These are phyloP conservation scores for Parastagonospora avenae DNA, from an alignment of 2,329 filamentous ascomycete genomes.

Conservation along the genomic window DNA sequence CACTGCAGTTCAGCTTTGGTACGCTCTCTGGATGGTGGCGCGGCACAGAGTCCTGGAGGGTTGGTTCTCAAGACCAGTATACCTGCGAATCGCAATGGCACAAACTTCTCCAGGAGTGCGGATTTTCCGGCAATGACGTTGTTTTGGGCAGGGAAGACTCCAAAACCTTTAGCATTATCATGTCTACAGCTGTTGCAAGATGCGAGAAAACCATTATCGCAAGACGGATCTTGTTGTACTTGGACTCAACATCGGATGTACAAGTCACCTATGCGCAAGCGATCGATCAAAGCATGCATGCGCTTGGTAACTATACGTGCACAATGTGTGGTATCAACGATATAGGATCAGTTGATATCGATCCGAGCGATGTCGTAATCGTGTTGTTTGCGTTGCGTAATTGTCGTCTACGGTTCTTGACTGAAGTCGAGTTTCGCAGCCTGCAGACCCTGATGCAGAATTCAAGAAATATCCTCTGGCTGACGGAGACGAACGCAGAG, in stretches of 20 bases:
- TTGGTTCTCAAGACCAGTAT: too few species aligned
- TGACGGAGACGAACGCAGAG: slow-evolving; percentile 1
- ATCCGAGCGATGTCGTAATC: background rate
- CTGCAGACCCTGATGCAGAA: background rate
- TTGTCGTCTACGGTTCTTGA: too few species aligned
- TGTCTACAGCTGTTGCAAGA: background rate
- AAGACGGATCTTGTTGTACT: background rate
- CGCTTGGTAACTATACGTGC: background rate
- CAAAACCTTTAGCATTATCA: background rate
- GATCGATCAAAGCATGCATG: background rate
- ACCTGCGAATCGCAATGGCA: too few species aligned
- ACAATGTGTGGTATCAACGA: background rate
- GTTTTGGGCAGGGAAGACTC: slow-evolving; percentile 4
- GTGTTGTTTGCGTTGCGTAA: too few species aligned
- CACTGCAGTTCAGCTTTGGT: too few species aligned
- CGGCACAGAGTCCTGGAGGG: too few species aligned
- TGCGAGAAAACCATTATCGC: background rate
- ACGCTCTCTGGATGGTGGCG: too few species aligned
- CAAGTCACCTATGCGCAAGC: background rate
- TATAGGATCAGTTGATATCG: background rate
- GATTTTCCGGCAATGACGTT: slow-evolving; percentile 35
- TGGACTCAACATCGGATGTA: too few species aligned
- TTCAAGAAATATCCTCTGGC: slow-evolving; percentile 8
- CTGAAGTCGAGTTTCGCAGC: background rate
- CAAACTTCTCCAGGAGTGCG: slow-evolving; percentile 30